A percentile compares a stretch with the other conserved stretches of the same genome.
These are phyloP conservation scores for Alternaria incomplexa DNA, from an alignment of 2,329 filamentous ascomycete genomes.

Conservation along the genomic window DNA sequence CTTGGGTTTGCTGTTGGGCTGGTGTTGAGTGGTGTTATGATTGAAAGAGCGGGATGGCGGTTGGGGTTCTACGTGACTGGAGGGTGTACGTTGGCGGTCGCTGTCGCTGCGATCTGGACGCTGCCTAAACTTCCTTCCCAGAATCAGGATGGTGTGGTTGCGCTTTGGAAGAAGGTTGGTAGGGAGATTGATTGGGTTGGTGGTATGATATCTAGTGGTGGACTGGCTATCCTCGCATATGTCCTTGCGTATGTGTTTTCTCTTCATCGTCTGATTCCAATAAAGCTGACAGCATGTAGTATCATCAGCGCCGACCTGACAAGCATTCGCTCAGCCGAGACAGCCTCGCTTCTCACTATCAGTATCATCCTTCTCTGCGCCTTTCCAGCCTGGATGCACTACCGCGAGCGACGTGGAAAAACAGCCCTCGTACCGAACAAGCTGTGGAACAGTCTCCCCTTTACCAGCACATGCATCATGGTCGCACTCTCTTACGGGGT, in stretches of 20 bases:
- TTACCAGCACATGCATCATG: slow-evolving; percentile 61
- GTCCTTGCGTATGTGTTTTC: slow-evolving; percentile 28
- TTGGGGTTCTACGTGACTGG: slow-evolving; percentile 53
- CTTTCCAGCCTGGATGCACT: slow-evolving; percentile 44
- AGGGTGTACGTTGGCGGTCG: slow-evolving; percentile 42
- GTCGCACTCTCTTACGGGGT: slow-evolving; percentile 47
- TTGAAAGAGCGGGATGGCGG: slow-evolving; percentile 58
- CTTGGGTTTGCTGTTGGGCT: slow-evolving; percentile 60
- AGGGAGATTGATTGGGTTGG: slow-evolving; percentile 41
- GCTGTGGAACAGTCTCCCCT: slow-evolving; percentile 63
- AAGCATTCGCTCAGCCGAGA: slow-evolving; percentile 28
- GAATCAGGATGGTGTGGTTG: background rate
- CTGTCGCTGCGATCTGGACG: slow-evolving; percentile 40
- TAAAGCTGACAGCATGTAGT: slow-evolving; percentile 15
- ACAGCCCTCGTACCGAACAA: slow-evolving; percentile 37
- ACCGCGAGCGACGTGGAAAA: slow-evolving; percentile 21
- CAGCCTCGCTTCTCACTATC: slow-evolving; percentile 28
- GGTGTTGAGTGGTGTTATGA: slow-evolving; percentile 57
- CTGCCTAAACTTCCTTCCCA: slow-evolving; percentile 27
- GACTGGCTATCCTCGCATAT: slow-evolving; percentile 30
- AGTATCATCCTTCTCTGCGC: slow-evolving; percentile 31
- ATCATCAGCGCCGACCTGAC: slow-evolving; percentile 32
- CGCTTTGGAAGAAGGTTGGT: slow-evolving; percentile 17
- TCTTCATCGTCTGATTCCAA: no score
- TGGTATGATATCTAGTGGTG: slow-evolving; percentile 30